Evolutionary conservation across 2,329 filamentous ascomycete genomes (phyloP), one percentile per base, ranked within the genome.

Genomic region (Colletotrichum brevisporum): DNA sequence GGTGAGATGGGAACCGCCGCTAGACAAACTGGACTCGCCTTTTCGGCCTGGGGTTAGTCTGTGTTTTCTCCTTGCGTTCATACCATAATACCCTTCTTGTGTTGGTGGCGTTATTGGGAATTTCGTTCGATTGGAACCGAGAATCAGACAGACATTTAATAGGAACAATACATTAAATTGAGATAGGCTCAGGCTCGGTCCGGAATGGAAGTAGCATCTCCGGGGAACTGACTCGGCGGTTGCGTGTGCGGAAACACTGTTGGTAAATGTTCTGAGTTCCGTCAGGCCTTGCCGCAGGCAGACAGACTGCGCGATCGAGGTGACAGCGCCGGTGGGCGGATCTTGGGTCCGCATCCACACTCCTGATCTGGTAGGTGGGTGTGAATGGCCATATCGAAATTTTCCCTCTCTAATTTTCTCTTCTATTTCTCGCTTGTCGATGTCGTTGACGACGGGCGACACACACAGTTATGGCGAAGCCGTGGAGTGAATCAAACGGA

Each of bases 51-150:
- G 52, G n/a, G 15, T 48, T 15, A n/a, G 27, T 47, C 52, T 58
- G 31, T 41, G 21, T 24, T 51, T 54, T 67, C 47, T 63, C 67
- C 27, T 68, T 63, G 53, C 47, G 54, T 68, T 70, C 63, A 43
- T 68, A 54, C 67, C 57, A 70, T 68, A 70, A 70, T 70, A 70
- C 67, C 67, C 67, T 58, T 68, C 39, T 51, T 68, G 54, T 67
- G 62, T 61, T 45, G 50, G 55, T 67, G 66, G 62, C 55, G 57
- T 68, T 70, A 56, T 66, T 43, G 60, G 61, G 55, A 36, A 16
- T 27, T 39, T 36, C 12, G 27, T 61, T 52, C 62, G 26, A 61
- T 60, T 66, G 26, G 45, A 55, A 41, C 61, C 41, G 50, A 55
- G 31, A 50, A 53, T 59, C 56, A 45, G 48, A 60, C 16, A 59